Evolutionary conservation across 148 eudicot species (phyloP), one percentile per base, ranked within the genome.

Genomic region (Camellia granthamiana): DNA sequence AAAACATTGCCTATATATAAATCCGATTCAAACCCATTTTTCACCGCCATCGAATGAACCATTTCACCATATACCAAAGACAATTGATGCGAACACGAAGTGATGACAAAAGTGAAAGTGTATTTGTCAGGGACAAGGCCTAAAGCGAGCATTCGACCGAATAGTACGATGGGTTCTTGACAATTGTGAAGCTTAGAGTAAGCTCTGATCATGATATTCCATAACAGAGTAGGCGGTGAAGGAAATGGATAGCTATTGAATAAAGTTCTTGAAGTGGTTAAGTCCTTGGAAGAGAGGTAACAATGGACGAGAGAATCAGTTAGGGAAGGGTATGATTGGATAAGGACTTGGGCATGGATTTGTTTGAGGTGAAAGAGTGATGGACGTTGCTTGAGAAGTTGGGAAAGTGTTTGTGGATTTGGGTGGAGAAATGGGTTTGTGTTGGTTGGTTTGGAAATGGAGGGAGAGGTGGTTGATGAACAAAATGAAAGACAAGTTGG

Each of bases 171-270:
- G 68, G 94, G 78, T 76, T 87, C 80, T 41, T 65, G 63, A 63
- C 84, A 88, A 87, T 82, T 72, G 70, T 49, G 82, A n/a, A 86
- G 78, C 67, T 91, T 94, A 74, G 94, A 91, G 66, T 90, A 83
- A 42, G 88, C 90, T 79, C 90, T 89, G 61, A 92, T 90, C 76
- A 92, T 72, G 55, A 88, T 69, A 78, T 94, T 94, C 92, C 94
- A 94, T 83, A 94, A 6, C 23, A 89, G 69, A 75, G 87, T 83
- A 49, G 97, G 85, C 2, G 89, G 86, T 1, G 86, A 60, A 75
- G 78, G 83, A 77, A 66, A 78, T 70, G 97, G 90, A 69, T 90
- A 88, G 59, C 72, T 23, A 46, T 82, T 68, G 59, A 94, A 91
- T 64, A 94, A 74, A 42, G 67, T 64, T 65, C 84, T 83, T 0